A percentile compares a stretch with the other conserved stretches of the same genome.
These are phyloP conservation scores for Castanopsis chinensis DNA, from an alignment of 306 rosid genomes.

Conservation along the genomic window DNA sequence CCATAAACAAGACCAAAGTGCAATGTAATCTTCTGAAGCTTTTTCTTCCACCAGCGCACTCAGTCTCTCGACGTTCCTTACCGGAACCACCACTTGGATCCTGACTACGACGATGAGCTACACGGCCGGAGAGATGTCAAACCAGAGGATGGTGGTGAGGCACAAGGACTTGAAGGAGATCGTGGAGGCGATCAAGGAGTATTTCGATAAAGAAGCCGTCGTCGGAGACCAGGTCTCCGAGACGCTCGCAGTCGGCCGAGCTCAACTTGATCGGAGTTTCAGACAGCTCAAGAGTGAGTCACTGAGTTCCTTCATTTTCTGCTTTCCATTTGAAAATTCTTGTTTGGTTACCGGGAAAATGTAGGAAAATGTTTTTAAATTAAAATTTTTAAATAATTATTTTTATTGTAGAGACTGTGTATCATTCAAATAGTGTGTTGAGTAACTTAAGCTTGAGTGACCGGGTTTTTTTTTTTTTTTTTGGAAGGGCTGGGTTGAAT, in stretches of 20 bases:
- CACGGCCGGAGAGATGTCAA: constrained; percentile 46
- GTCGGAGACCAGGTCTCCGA: constrained; percentile 85
- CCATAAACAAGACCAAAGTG: no score
- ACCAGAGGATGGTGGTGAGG: constrained; percentile 86
- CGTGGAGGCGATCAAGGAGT: constrained; percentile 71
- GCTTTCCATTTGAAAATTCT: background rate
- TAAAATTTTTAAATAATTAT: background rate
- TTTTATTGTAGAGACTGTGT: constrained; percentile 77
- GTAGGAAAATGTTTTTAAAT: background rate
- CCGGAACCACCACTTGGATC: constrained; percentile 1
- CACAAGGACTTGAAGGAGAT: constrained; percentile 91
- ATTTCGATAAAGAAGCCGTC: constrained; percentile 74
- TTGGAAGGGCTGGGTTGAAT: no score
- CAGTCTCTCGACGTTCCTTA: background rate
- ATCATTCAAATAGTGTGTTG: constrained; percentile 83
- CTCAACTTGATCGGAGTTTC: constrained; percentile 89
- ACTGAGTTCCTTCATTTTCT: no score
- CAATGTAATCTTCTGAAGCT: no score
- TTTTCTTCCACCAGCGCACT: constrained; percentile 47
- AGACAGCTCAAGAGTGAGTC: constrained; percentile 74
- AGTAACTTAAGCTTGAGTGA: constrained; percentile 86
- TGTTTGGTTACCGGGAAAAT: background rate
- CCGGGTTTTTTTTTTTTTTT: no score
- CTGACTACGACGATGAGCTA: constrained; percentile 31
- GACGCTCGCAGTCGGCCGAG: constrained; percentile 75